phyloP scores from a whole-genome alignment of 2,329 filamentous ascomycete genomes.

The Raffaelea albimanens region DNA sequence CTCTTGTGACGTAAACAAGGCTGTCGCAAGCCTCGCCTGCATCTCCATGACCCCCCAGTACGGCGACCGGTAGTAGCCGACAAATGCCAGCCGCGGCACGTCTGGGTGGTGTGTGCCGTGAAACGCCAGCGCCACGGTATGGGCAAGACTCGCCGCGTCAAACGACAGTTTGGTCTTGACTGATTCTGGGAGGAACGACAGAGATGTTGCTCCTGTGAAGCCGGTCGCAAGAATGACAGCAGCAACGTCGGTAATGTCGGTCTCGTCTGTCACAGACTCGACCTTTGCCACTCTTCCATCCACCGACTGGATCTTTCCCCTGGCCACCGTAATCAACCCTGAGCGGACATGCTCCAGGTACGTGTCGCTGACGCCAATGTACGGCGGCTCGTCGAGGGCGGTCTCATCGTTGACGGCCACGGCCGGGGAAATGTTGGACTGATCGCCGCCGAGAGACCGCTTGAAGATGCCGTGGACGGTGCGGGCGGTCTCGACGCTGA shows the following conservation, averaged over 20 bases:
- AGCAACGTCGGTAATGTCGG: constrained; percentile 42
- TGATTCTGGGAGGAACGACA: constrained; percentile 53
- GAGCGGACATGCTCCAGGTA: constrained; percentile 68
- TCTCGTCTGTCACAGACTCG: constrained; percentile 11
- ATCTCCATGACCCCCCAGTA: constrained; percentile 86
- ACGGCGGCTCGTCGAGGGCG: constrained; percentile 44
- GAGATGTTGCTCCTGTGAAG: constrained; percentile 54
- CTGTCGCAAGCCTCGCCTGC: constrained; percentile 62
- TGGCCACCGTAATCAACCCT: constrained; percentile 43
- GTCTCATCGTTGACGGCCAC: constrained; percentile 29
- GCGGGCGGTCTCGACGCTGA: constrained; percentile 47
- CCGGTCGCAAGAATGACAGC: constrained; percentile 69
- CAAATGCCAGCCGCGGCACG: constrained; percentile 61
- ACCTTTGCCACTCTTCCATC: constrained; percentile 20
- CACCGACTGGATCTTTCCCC: constrained; percentile 35
- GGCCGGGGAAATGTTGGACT: constrained; percentile 37
- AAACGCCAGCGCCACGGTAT: constrained; percentile 59
- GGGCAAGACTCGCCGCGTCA: constrained; percentile 39
- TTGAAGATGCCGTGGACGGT: constrained; percentile 42
- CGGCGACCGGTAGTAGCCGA: constrained; percentile 75
- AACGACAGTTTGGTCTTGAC: constrained; percentile 50
- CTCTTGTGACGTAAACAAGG: constrained; percentile 41
- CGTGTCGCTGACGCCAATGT: constrained; percentile 59
- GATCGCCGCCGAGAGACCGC: constrained; percentile 40
- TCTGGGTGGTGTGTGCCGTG: constrained; percentile 53